phyloP scores from a whole-genome alignment of 441 rosid genomes.

The California macrophylla region DNA sequence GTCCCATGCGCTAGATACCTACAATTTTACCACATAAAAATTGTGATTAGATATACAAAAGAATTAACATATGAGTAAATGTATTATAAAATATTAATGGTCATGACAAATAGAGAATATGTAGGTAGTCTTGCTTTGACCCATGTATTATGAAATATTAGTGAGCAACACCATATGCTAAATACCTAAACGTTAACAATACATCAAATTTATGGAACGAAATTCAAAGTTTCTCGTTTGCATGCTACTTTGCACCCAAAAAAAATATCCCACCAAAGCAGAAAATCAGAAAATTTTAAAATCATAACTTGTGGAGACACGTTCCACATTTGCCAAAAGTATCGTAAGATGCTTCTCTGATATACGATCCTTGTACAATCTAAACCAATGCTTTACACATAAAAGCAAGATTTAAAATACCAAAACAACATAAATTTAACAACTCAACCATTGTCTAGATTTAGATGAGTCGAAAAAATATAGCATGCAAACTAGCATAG shows the following conservation, averaged over 20 bases:
- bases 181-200: background rate
- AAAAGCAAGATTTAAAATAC: background rate
- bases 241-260: background rate
- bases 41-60: background rate
- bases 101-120: background rate
- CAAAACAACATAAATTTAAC: background rate
- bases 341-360: background rate
- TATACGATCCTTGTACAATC: background rate
- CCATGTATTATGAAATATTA: background rate
- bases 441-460: background rate
- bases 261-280: background rate
- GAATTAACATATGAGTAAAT: background rate
- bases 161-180: background rate
- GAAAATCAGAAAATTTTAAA: background rate
- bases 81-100: background rate
- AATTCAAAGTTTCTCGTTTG: background rate
- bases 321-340: background rate
- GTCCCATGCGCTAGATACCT: constrained; percentile 98
- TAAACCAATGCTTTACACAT: background rate
- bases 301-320: background rate
- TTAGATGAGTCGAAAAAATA: background rate
- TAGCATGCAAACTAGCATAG: background rate
- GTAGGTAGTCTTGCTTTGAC: background rate
- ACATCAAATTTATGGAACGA: background rate
- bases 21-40: constrained; percentile 13